Conservation (phyloP, 257 asterid genomes). For the Solanum tarijense region DNA sequence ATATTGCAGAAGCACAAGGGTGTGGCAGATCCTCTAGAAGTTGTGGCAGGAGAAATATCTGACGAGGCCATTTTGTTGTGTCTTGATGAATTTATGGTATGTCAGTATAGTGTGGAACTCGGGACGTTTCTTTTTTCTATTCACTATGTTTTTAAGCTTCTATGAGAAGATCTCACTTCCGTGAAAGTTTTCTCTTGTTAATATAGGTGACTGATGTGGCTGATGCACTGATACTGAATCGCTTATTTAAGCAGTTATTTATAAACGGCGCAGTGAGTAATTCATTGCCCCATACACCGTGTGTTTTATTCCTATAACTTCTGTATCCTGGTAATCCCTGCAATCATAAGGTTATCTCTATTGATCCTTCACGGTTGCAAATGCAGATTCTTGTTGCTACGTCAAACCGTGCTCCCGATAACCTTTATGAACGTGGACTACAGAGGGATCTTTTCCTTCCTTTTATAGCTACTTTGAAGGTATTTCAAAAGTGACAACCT, state of each 20-base stretch:
- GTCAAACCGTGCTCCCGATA: conserved; percentile 91
- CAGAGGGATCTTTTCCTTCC: conserved; percentile 93
- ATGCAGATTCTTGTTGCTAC: conserved; percentile 80
- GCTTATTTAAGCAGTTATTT: conserved; percentile 68
- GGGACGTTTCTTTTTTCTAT: background rate
- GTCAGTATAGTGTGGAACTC: background rate
- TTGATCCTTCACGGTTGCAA: background rate
- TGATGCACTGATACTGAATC: conserved; percentile 78
- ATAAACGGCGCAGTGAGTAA: conserved; percentile 68
- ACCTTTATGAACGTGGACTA: conserved; percentile 83
- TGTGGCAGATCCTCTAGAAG: conserved; percentile 85
- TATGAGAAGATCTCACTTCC: background rate
- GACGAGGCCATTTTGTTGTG: conserved; percentile 83
- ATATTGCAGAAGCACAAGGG: conserved; percentile 78
- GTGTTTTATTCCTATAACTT: background rate
- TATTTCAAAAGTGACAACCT: background rate
- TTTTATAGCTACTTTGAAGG: conserved; percentile 79
- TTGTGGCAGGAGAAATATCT: conserved; percentile 79
- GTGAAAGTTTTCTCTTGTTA: background rate
- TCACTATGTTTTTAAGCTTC: background rate
- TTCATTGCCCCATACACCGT: background rate
- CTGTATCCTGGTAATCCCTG: background rate
- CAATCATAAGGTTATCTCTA: background rate
- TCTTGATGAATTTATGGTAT: conserved; percentile 93
- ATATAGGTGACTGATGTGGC: conserved; percentile 86